A percentile compares a stretch with the other conserved stretches of the same genome.
Evolutionary conservation across 2,329 filamentous ascomycete genomes (phyloP).

Genomic region (Cercospora sesami): DNA sequence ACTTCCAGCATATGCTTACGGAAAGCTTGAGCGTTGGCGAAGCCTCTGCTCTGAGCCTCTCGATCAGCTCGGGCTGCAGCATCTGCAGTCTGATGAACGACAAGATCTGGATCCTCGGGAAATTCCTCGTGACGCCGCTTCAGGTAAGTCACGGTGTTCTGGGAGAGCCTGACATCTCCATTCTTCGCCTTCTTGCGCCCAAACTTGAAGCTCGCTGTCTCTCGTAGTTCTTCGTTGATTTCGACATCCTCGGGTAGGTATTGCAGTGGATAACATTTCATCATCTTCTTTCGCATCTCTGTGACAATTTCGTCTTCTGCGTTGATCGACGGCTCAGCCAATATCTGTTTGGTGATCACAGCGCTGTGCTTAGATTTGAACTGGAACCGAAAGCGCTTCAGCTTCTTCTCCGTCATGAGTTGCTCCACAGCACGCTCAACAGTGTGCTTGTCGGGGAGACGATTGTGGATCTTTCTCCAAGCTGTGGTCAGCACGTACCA

Average conservation of each 20-base stretch:
- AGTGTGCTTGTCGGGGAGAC: slow-evolving; percentile 55
- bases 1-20: slow-evolving; percentile 16
- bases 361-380: slow-evolving; percentile 51
- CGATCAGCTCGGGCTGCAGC: slow-evolving; percentile 17
- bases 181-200: slow-evolving; percentile 11
- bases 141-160: neutral
- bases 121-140: slow-evolving; percentile 11
- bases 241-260: slow-evolving; percentile 49
- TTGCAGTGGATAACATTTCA: slow-evolving; percentile 45
- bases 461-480: slow-evolving; percentile 52
- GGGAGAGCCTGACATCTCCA: slow-evolving; percentile 1
- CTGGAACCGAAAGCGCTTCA: slow-evolving; percentile 55
- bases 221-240: slow-evolving; percentile 37
- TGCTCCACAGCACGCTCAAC: slow-evolving; percentile 53
- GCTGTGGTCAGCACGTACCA: slow-evolving; percentile 55
- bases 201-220: slow-evolving; percentile 14
- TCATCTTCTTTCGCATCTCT: slow-evolving; percentile 53
- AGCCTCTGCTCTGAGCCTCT: slow-evolving; percentile 17
- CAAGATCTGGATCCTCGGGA: slow-evolving; percentile 6
- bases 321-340: slow-evolving; percentile 50
- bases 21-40: slow-evolving; percentile 13
- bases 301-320: slow-evolving; percentile 49
- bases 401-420: slow-evolving; percentile 52
- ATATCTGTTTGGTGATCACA: slow-evolving; percentile 52
- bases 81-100: slow-evolving; percentile 18